Conservation (phyloP, 1,139 yeast species). For the Pichia sp. region DNA sequence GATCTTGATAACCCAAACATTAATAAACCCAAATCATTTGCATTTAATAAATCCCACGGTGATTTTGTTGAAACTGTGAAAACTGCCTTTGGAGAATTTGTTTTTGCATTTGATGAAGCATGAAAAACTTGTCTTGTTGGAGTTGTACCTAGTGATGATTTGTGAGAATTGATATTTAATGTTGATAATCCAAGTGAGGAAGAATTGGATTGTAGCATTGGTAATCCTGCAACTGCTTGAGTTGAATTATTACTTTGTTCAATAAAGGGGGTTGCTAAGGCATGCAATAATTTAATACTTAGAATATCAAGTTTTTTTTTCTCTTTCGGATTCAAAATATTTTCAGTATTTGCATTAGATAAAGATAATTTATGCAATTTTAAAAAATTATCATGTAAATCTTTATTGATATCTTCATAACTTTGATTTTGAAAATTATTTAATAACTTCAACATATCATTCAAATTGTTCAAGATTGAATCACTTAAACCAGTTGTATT, state of each 20-base stretch:
- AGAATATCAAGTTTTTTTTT: slow-evolving; percentile 30
- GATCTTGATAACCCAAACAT: slow-evolving; percentile 75
- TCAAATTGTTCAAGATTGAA: slow-evolving; percentile 33
- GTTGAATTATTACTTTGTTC: slow-evolving; percentile 38
- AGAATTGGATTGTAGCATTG: slow-evolving; percentile 31
- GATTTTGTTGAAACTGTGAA: slow-evolving; percentile 70
- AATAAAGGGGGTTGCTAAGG: slow-evolving; percentile 69
- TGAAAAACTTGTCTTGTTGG: slow-evolving; percentile 45
- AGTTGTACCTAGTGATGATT: not conserved
- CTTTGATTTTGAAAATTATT: slow-evolving; percentile 27
- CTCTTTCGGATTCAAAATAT: too few species aligned
- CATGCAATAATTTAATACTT: slow-evolving; percentile 51
- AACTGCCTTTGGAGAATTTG: slow-evolving; percentile 69
- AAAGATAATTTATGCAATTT: slow-evolving; percentile 54
- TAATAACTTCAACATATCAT: slow-evolving; percentile 39
- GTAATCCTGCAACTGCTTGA: slow-evolving; percentile 27
- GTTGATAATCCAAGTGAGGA: slow-evolving; percentile 39
- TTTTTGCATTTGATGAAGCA: slow-evolving; percentile 56
- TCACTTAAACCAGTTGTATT: slow-evolving; percentile 5
- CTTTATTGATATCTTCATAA: slow-evolving; percentile 14
- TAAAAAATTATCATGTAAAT: slow-evolving; percentile 33
- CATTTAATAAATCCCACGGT: slow-evolving; percentile 79
- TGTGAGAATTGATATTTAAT: slow-evolving; percentile 10
- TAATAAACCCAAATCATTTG: slow-evolving; percentile 84
- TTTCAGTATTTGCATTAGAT: slow-evolving; percentile 25